These are phyloP conservation scores for Mycena sanguinolenta DNA, from an alignment of 768 basidiomycete species.

Conservation along the genomic window DNA sequence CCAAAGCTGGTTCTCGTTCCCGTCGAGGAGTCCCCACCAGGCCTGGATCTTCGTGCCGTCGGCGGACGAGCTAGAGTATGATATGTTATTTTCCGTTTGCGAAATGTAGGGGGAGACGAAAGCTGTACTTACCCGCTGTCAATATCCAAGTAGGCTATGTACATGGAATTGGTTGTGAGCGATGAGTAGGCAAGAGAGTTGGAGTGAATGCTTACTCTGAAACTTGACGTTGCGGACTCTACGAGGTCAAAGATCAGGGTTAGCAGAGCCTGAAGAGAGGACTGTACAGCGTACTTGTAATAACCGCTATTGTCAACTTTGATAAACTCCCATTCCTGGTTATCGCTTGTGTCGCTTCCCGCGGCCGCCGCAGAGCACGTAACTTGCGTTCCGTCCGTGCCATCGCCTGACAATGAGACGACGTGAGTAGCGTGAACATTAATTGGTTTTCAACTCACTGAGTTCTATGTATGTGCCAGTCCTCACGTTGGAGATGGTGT, in stretches of 20 bases:
- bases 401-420: conserved; percentile 17
- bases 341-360: not conserved
- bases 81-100: no score
- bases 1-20: conserved; percentile 32
- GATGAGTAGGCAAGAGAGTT: conserved; percentile 5
- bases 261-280: not conserved
- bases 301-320: conserved; percentile 16
- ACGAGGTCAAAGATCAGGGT: conserved; percentile 11
- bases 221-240: conserved; percentile 19
- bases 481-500: no score
- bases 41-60: conserved; percentile 25
- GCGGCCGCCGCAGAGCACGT: conserved; percentile 18
- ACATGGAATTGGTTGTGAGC: no score
- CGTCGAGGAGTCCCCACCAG: conserved; percentile 27
- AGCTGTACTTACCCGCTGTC: no score
- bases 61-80: conserved; percentile 4
- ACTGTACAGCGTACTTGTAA: conserved; percentile 21
- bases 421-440: not conserved
- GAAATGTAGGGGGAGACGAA: no score
- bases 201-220: conserved; percentile 23
- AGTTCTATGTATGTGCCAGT: conserved; percentile 8
- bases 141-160: no score
- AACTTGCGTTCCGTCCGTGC: conserved; percentile 13
- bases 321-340: conserved; percentile 26
- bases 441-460: conserved; percentile 10